These are phyloP conservation scores for Dioszegia crocea DNA, from an alignment of 768 basidiomycete genomes.

Conservation along the genomic window DNA sequence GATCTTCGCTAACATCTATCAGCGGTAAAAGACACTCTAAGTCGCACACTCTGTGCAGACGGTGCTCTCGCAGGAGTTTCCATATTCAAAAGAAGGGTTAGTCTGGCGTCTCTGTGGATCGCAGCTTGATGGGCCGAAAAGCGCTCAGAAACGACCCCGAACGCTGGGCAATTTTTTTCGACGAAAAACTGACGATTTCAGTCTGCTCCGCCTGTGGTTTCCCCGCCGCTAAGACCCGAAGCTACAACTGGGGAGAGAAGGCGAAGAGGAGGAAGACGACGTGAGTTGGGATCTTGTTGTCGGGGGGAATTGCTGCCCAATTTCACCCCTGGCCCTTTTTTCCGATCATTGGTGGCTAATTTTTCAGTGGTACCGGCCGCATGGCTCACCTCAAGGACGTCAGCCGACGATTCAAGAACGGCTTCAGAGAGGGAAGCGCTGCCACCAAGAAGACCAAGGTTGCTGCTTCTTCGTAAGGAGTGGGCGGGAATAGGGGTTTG, in stretches of 20 bases:
- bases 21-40: slow-evolving; percentile 93
- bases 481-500: slow-evolving; percentile 28
- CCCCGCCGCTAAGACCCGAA: slow-evolving; percentile 89
- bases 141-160: too few species aligned
- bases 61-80: slow-evolving; percentile 92
- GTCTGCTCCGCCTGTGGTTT: slow-evolving; percentile 95
- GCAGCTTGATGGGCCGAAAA: too few species aligned
- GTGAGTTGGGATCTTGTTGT: slow-evolving; percentile 22
- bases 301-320: background rate
- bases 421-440: slow-evolving; percentile 88
- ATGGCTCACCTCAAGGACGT: slow-evolving; percentile 92
- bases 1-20: too few species aligned
- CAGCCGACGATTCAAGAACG: slow-evolving; percentile 95
- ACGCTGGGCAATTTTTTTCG: too few species aligned
- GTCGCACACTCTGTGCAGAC: slow-evolving; percentile 93
- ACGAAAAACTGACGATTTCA: slow-evolving; percentile 46
- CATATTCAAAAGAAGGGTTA: slow-evolving; percentile 97
- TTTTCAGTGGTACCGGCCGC: slow-evolving; percentile 75
- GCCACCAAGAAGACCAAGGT: slow-evolving; percentile 79
- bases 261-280: slow-evolving; percentile 99
- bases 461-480: slow-evolving; percentile 38
- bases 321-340: background rate
- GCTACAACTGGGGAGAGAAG: slow-evolving; percentile 97
- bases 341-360: background rate
- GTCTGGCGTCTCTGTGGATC: slow-evolving; percentile 40